Evolutionary conservation across 441 rosid species (phyloP).

Genomic region (Pelargonium myrrhifolium): DNA sequence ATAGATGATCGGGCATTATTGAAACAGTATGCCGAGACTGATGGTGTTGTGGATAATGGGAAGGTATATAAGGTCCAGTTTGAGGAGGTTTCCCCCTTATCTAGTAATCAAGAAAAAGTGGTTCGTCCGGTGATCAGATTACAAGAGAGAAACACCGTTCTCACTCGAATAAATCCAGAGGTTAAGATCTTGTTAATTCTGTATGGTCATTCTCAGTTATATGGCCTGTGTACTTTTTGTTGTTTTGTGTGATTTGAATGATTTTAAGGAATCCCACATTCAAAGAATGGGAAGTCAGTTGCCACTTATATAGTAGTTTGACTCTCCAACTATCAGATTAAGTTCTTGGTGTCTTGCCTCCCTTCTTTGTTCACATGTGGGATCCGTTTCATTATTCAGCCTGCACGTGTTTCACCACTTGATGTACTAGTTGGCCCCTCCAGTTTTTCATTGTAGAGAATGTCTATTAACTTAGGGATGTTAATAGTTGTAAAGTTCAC

Average conservation of each 20-base stretch:
- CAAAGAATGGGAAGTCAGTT: too few species aligned
- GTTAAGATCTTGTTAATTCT: conserved; percentile 32
- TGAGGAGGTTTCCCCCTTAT: conserved; percentile 64
- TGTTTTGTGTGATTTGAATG: background rate
- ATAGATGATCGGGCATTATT: conserved; percentile 66
- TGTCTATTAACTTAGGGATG: background rate
- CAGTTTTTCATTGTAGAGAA: background rate
- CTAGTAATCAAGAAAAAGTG: conserved; percentile 60
- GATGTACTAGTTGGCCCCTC: too few species aligned
- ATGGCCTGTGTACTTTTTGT: background rate
- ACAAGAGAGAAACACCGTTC: conserved; percentile 62
- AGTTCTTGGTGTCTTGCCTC: too few species aligned
- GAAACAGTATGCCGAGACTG: conserved; percentile 78
- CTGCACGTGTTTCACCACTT: too few species aligned
- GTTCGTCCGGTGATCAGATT: conserved; percentile 81
- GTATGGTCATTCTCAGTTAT: background rate
- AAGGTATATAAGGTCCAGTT: conserved; percentile 60
- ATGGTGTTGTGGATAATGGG: conserved; percentile 62
- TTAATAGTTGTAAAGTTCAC: background rate
- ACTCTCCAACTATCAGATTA: too few species aligned
- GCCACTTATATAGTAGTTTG: too few species aligned
- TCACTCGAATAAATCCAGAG: conserved; percentile 91
- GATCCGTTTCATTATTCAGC: too few species aligned
- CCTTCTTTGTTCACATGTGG: too few species aligned
- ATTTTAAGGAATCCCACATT: background rate